Base-by-base conservation (phyloP, 345 rosid genomes). In the Acer campestre region DNA sequence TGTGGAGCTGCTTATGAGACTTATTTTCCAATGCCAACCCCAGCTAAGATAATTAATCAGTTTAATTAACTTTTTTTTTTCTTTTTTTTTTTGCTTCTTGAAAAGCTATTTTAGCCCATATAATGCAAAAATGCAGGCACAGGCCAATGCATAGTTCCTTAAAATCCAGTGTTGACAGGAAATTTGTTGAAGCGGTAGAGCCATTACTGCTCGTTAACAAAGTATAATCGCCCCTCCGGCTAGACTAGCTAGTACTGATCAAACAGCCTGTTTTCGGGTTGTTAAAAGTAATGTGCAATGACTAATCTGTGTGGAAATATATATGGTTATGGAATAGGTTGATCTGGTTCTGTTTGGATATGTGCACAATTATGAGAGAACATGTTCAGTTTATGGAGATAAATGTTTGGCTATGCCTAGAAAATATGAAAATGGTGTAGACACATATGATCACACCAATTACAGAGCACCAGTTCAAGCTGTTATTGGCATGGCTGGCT, bases 1-100 rank as follows among this genome's bases (percentile, higher is more conserved):
- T 89, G 96, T 56, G 93, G 96, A 14, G 81, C 88, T 61, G 83
- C 96, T 2, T 89, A 87, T 20, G 93, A 91, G 85, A 85, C 91
- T n/a, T 91, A 88, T 49, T 91, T 91, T 74, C 93, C 81, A 91
- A n/a, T 91, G 93, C 96, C 96, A 77, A 79, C 88, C 1, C 74
- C 83, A 17, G 89, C 74, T n/a, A n/a, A n/a, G n/a, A n/a, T n/a
- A n/a, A n/a, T n/a, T n/a, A n/a, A n/a, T n/a, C n/a, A n/a, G n/a
- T n/a, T n/a, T n/a, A n/a, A n/a, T n/a, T n/a, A n/a, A n/a, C n/a
- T n/a, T n/a, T n/a, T 31, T 31, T 31, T 29, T 29, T 29, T 0
- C 0, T 25, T 25, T 25, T 0, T 29, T 31, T 31, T 31, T 2
- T 56, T 67, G 12, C 44, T 40, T 40, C 44, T 31, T 31, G 10